phyloP scores from a whole-genome alignment of 2,329 filamentous ascomycete genomes.

The Colletotrichum plurivorum region DNA sequence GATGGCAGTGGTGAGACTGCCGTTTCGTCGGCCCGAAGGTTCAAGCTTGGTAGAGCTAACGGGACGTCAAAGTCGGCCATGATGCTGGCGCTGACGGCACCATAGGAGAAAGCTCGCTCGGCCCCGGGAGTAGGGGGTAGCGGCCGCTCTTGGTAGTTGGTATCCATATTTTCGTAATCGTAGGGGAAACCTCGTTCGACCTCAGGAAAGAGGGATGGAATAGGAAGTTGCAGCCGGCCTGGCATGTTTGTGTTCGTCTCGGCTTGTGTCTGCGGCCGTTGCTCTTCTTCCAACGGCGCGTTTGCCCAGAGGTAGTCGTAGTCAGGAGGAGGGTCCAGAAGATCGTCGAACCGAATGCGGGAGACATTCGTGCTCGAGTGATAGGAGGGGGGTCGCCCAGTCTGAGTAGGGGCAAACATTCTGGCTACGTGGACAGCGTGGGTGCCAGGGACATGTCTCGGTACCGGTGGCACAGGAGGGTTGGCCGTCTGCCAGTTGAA shows the following conservation, averaged over 20 bases:
- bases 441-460: constrained; percentile 44
- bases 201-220: too few species aligned
- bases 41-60: not conserved
- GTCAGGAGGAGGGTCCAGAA: constrained; percentile 47
- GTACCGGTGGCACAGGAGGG: constrained; percentile 10
- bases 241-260: too few species aligned
- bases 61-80: constrained; percentile 35
- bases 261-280: too few species aligned
- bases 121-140: not conserved
- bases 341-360: constrained; percentile 51
- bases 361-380: constrained; percentile 50
- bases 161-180: too few species aligned
- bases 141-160: not conserved
- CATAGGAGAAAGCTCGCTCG: constrained; percentile 28
- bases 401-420: constrained; percentile 45
- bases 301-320: constrained; percentile 43
- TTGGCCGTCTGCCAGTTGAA: not conserved
- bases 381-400: constrained; percentile 33
- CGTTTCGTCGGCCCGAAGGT: not conserved
- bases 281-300: not conserved
- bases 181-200: too few species aligned
- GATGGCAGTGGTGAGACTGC: not conserved
- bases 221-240: too few species aligned
- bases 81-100: constrained; percentile 36
- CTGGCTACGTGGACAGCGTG: constrained; percentile 46